A percentile compares a stretch with the other conserved stretches of the same genome.
phyloP scores from a whole-genome alignment of 1,284 basidiomycete species.

The Fomes fomentarius region DNA sequence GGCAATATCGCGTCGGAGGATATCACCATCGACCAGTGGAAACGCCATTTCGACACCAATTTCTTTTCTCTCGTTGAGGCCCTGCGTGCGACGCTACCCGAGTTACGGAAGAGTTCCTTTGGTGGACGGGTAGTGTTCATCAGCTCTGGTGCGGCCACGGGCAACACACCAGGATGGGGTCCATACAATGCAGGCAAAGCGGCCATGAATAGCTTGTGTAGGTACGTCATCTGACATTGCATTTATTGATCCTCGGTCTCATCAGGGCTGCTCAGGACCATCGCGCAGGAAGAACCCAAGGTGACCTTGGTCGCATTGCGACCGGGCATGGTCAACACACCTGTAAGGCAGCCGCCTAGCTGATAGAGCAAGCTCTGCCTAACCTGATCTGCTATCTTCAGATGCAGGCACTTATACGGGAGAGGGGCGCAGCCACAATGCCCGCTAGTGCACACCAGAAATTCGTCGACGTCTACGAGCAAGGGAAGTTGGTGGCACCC shows the following conservation, averaged over 20 bases:
- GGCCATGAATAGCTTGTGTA: conserved; percentile 83
- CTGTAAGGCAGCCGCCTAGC: conserved; percentile 41
- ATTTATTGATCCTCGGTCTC: background rate
- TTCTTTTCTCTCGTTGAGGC: conserved; percentile 81
- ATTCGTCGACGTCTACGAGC: conserved; percentile 64
- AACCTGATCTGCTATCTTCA: conserved; percentile 31
- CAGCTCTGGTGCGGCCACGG: conserved; percentile 80
- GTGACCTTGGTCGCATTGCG: conserved; percentile 79
- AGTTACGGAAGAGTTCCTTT: conserved; percentile 59
- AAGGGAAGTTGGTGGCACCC: conserved; percentile 71
- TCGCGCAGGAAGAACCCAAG: conserved; percentile 79
- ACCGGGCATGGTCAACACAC: conserved; percentile 85
- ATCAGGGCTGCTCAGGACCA: conserved; percentile 54
- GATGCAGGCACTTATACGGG: conserved; percentile 72
- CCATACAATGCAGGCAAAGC: conserved; percentile 84
- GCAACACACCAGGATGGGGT: conserved; percentile 70
- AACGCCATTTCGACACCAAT: conserved; percentile 76
- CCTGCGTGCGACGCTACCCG: conserved; percentile 66
- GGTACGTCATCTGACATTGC: conserved; percentile 41
- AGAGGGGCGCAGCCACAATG: conserved; percentile 53
- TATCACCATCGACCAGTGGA: conserved; percentile 55
- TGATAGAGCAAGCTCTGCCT: background rate
- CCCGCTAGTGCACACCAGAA: conserved; percentile 49
- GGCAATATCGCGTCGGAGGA: conserved; percentile 42
- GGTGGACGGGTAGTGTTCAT: conserved; percentile 78